These are phyloP conservation scores for Linum usitatissimum DNA, from an alignment of 345 rosid genomes.

Conservation along the genomic window DNA sequence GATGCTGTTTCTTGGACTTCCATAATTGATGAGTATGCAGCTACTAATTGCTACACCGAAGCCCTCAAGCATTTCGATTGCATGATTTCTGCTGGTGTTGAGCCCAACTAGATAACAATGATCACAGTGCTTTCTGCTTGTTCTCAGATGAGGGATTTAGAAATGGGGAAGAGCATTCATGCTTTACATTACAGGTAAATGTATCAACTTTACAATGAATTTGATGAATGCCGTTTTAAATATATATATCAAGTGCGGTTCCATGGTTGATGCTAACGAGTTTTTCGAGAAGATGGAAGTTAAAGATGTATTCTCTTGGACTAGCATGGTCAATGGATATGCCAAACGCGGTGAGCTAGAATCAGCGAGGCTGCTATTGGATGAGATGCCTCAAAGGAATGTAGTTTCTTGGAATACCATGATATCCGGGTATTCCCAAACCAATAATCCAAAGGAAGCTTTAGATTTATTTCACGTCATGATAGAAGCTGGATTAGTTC, in stretches of 20 bases:
- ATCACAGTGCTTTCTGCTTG: conserved; percentile 28
- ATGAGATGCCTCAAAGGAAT: conserved; percentile 35
- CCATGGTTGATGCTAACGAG: conserved; percentile 23
- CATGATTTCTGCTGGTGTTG: conserved; percentile 22
- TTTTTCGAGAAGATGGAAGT: conserved; percentile 22
- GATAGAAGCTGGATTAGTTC: conserved; percentile 18
- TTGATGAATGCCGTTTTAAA: conserved; percentile 27
- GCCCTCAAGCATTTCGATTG: conserved; percentile 24
- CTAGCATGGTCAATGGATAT: conserved; percentile 35
- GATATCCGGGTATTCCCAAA: conserved; percentile 38
- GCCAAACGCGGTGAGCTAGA: conserved; percentile 29
- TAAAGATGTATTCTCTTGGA: conserved; percentile 39
- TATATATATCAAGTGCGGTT: conserved; percentile 33
- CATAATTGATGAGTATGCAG: conserved; percentile 29
- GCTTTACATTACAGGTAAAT: conserved; percentile 16
- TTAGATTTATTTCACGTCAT: conserved; percentile 21
- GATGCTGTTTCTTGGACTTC: conserved; percentile 40
- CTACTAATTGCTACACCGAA: conserved; percentile 11
- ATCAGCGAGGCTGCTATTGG: conserved; percentile 22
- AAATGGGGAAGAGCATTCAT: conserved; percentile 19
- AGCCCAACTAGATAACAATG: conserved; percentile 35
- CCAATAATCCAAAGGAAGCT: conserved; percentile 29
- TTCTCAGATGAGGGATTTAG: conserved; percentile 23
- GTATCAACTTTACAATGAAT: conserved; percentile 12
- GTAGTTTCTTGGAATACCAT: conserved; percentile 37